Percentiles rank a stretch among this genome's conserved stretches.
These are phyloP conservation scores for Pseudogymnoascus sp. DNA, from an alignment of 2,329 filamentous ascomycete genomes.

Conservation along the genomic window DNA sequence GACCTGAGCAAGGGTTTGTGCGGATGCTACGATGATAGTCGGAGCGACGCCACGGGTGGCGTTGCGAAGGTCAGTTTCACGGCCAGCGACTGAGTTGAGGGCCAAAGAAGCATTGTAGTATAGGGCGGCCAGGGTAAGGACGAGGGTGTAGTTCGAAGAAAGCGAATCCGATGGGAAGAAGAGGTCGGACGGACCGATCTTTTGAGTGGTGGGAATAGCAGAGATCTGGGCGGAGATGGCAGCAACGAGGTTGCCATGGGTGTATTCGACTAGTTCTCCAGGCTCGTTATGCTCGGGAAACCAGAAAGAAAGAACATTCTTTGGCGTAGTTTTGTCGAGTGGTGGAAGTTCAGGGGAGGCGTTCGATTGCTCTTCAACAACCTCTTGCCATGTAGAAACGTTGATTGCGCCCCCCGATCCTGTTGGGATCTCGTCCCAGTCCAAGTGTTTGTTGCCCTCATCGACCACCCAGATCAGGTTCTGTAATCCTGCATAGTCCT, in stretches of 20 bases:
- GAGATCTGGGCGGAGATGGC: conserved; percentile 72
- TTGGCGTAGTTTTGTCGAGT: conserved; percentile 45
- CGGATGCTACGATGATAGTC: conserved; percentile 73
- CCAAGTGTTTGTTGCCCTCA: conserved; percentile 81
- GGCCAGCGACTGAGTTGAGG: conserved; percentile 78
- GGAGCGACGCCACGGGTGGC: conserved; percentile 70
- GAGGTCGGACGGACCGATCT: conserved; percentile 66
- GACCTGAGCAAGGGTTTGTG: conserved; percentile 62
- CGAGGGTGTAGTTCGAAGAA: conserved; percentile 69
- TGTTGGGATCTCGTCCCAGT: conserved; percentile 85
- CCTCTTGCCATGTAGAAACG: conserved; percentile 88
- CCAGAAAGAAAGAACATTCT: conserved; percentile 62
- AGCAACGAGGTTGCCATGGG: conserved; percentile 78
- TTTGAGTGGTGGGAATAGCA: conserved; percentile 66
- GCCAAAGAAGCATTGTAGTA: conserved; percentile 80
- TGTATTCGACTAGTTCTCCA: conserved; percentile 74
- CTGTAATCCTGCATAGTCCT: conserved; percentile 62
- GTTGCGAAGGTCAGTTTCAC: conserved; percentile 61
- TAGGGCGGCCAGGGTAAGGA: conserved; percentile 72
- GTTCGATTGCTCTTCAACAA: conserved; percentile 61
- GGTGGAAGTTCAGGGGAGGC: conserved; percentile 58
- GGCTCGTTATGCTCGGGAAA: conserved; percentile 43
- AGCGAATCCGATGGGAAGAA: conserved; percentile 81
- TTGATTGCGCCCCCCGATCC: conserved; percentile 67
- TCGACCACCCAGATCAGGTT: conserved; percentile 91